Percentiles rank a stretch among this genome's conserved stretches.
Evolutionary conservation across 1,284 basidiomycete genomes (phyloP).

Genomic region (Microbotryum violaceum): DNA sequence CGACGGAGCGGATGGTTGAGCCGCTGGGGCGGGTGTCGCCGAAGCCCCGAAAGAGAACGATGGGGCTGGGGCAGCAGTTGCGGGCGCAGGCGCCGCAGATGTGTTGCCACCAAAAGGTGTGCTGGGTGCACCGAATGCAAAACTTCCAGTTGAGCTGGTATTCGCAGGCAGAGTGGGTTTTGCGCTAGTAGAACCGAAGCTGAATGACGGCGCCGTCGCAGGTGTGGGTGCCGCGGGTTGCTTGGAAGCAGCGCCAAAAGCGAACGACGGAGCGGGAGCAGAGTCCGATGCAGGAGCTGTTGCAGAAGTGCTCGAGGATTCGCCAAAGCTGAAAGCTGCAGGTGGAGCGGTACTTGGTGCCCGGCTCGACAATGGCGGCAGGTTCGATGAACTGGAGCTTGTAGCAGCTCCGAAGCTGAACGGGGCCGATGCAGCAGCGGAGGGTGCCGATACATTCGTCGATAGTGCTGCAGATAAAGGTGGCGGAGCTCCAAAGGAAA

Average conservation of each 20-base stretch:
- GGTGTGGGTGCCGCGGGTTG: not conserved
- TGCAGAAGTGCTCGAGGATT: not conserved
- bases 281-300: not conserved
- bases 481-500: too few species aligned
- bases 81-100: not conserved
- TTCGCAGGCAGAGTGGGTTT: not conserved
- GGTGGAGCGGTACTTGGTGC: not conserved
- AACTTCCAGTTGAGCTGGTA: not conserved
- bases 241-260: not conserved
- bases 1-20: not conserved
- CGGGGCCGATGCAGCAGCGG: not conserved
- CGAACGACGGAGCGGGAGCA: not conserved
- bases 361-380: not conserved
- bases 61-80: not conserved
- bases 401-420: not conserved
- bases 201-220: not conserved
- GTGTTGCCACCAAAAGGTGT: not conserved
- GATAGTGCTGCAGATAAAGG: too few species aligned
- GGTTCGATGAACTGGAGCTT: not conserved
- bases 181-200: not conserved
- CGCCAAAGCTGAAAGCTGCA: not conserved
- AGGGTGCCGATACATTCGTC: too few species aligned
- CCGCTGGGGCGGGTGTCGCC: not conserved
- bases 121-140: slow-evolving; percentile 7
- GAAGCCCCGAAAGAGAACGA: slow-evolving; percentile 3